Base-by-base conservation (phyloP, 2,329 filamentous ascomycete species). In the Ambrosiella cleistominuta region DNA sequence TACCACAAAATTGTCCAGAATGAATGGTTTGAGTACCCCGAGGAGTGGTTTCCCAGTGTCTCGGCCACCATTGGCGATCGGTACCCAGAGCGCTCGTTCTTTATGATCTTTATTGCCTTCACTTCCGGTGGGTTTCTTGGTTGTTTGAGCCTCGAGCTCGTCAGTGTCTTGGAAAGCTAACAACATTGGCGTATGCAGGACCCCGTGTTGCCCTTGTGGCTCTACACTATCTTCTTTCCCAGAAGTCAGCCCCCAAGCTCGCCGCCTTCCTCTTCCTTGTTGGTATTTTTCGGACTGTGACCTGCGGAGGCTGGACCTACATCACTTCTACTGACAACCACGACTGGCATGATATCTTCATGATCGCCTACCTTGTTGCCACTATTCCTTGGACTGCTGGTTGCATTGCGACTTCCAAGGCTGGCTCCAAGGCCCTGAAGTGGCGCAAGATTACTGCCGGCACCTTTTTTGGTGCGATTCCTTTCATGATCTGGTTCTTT, bases 1-100 rank as follows among this genome's bases (percentile, higher is more conserved):
- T 97, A 93, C 73, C 80, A 86, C 67, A 98, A 98, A 75, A 98
- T 98, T 64, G 93, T 98, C 58, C 77, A 96, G 71, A 98, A 98
- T 71, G 89, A 98, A 71, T 86, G 90, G 73, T 95, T 89, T 70
- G 88, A 88, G 65, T 95, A 94, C 68, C 90, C 90, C 1, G 76
- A 95, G 64, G 90, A 96, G 75, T 96, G 90, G 90, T 95, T 95
- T 67, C 90, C 90, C 60, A 95, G 90, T 49, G 90, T 96, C 19
- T 96, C 91, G 37, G 85, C 93, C 45, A 97, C 93, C 40, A 98
- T 98, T 72, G 93, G 93, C 68, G 93, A 98, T 70, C 83, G 90
- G 63, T 97, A 96, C 67, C 93, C 93, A 57, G 93, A 98, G 72
- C 85, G 93, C 61, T 95, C 93, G 13, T 85, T 97, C 66, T 98